Conservation (phyloP, 2,329 filamentous ascomycete genomes). For the Fusarium vanettenii region DNA sequence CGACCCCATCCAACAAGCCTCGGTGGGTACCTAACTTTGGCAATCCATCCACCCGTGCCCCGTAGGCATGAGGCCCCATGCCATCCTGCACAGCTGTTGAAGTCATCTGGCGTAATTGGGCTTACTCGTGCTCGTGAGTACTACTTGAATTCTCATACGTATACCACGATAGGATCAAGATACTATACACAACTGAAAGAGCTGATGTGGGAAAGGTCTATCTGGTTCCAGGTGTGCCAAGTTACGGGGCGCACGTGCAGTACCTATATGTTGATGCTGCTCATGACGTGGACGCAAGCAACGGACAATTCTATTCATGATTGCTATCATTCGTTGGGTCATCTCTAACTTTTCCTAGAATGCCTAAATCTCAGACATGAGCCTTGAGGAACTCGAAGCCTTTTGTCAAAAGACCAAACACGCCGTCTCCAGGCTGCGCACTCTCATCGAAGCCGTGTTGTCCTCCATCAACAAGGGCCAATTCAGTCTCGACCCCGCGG, state of each 20-base stretch:
- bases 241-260: too few species aligned
- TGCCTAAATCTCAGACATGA: neutral
- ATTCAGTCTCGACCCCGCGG: neutral
- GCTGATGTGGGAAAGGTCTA: neutral
- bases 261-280: neutral
- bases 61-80: neutral
- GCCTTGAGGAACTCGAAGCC: neutral
- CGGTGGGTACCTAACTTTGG: neutral
- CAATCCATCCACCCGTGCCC: neutral
- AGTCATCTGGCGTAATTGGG: neutral
- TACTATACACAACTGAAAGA: neutral
- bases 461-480: neutral
- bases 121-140: neutral
- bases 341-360: neutral
- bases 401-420: neutral
- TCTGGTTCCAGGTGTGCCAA: too few species aligned
- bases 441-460: conserved; percentile 5
- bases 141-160: neutral
- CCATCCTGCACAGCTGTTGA: neutral
- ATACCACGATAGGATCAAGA: neutral
- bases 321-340: neutral
- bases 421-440: neutral
- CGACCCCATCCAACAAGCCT: neutral
- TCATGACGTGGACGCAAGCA: neutral
- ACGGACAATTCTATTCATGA: neutral